Percentiles rank a stretch among this genome's conserved stretches.
Evolutionary conservation across 192 early-diverging fungal species (phyloP).

Genomic region (Podila epigama): DNA sequence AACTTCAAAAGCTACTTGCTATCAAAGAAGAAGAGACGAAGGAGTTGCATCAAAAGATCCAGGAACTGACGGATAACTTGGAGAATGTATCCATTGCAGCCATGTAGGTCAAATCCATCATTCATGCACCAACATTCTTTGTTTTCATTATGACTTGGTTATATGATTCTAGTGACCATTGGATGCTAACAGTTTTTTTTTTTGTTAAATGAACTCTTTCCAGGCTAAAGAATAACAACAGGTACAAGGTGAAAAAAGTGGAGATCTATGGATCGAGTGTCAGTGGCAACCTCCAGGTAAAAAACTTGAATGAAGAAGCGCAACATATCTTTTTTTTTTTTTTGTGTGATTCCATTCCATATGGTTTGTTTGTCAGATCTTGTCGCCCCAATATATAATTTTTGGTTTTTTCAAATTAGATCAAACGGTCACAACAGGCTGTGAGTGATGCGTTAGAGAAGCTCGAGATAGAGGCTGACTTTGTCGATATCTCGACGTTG

Average conservation of each 20-base stretch:
- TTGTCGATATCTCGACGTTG: slow-evolving; percentile 53
- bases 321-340: not conserved
- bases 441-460: slow-evolving; percentile 47
- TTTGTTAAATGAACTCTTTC: no score
- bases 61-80: slow-evolving; percentile 19
- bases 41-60: slow-evolving; percentile 20
- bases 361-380: no score
- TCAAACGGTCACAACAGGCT: slow-evolving; percentile 55
- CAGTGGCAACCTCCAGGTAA: slow-evolving; percentile 52
- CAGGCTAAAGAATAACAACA: slow-evolving; percentile 35
- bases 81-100: slow-evolving; percentile 27
- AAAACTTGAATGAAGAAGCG: not conserved
- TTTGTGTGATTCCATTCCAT: not conserved
- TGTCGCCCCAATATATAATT: no score
- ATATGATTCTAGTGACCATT: not conserved
- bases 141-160: not conserved
- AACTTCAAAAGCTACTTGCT: slow-evolving; percentile 18
- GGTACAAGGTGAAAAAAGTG: slow-evolving; percentile 45
- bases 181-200: not conserved
- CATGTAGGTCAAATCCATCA: slow-evolving; percentile 11
- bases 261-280: slow-evolving; percentile 59
- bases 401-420: no score
- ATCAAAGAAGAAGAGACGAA: slow-evolving; percentile 17
- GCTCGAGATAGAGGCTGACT: slow-evolving; percentile 50
- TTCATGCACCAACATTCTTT: no score